These are phyloP conservation scores for Xerocomus spinulosus DNA, from an alignment of 768 basidiomycete species.

Conservation along the genomic window DNA sequence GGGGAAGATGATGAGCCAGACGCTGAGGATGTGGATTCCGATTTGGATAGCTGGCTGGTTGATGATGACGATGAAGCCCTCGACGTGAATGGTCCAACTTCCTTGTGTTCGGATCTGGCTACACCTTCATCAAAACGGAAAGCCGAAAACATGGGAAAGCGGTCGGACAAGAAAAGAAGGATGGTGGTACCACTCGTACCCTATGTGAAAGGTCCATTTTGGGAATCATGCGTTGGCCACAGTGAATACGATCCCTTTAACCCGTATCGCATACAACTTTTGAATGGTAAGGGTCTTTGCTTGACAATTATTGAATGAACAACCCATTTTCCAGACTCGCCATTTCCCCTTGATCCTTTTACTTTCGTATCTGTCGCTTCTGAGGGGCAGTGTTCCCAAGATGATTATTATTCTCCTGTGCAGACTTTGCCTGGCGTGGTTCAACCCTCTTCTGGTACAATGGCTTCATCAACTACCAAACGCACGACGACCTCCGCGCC, in stretches of 20 bases:
- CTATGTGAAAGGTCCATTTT: constrained; percentile 77
- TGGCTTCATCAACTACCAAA: constrained; percentile 23
- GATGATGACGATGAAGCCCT: constrained; percentile 70
- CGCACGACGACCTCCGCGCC: constrained; percentile 28
- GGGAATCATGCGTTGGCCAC: constrained; percentile 65
- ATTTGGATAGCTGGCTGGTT: constrained; percentile 39
- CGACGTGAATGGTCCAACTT: constrained; percentile 37
- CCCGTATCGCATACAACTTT: constrained; percentile 69
- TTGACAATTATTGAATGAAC: constrained; percentile 2
- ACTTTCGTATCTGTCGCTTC: constrained; percentile 53
- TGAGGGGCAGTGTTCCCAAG: constrained; percentile 25
- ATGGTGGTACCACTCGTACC: constrained; percentile 76
- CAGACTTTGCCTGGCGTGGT: constrained; percentile 42
- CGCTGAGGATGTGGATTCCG: constrained; percentile 46
- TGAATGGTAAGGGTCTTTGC: constrained; percentile 64
- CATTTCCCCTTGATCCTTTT: constrained; percentile 75
- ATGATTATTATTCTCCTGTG: constrained; percentile 40
- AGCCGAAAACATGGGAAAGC: constrained; percentile 44
- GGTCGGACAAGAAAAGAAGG: constrained; percentile 64
- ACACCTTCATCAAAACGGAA: constrained; percentile 61
- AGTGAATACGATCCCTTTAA: constrained; percentile 69
- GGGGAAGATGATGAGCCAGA: constrained; percentile 65
- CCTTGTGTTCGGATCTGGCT: constrained; percentile 27
- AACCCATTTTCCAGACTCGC: constrained; percentile 48
- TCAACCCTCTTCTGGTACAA: constrained; percentile 15